A percentile compares a stretch with the other conserved stretches of the same genome.
phyloP scores from a whole-genome alignment of 2,329 filamentous ascomycete species.

The Phaeosphaeriaceae sp. region DNA sequence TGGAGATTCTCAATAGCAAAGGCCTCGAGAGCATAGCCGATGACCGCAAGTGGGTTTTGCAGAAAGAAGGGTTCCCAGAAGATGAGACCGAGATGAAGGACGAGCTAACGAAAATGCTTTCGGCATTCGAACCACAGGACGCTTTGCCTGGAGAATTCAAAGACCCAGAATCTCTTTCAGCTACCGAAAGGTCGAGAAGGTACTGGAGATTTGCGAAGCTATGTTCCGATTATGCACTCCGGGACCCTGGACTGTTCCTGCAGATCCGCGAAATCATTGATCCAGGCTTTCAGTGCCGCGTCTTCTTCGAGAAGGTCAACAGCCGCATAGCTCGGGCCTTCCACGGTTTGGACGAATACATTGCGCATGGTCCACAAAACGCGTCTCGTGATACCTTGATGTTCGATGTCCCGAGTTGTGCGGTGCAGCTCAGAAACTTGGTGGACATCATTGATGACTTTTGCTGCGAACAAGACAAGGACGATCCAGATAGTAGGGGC shows the following conservation, averaged over 20 bases:
- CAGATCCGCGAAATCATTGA: slow-evolving; percentile 38
- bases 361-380: slow-evolving; percentile 33
- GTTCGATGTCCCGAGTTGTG: slow-evolving; percentile 39
- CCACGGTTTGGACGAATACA: slow-evolving; percentile 40
- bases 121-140: slow-evolving; percentile 45
- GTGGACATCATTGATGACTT: slow-evolving; percentile 38
- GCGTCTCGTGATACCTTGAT: slow-evolving; percentile 26
- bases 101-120: slow-evolving; percentile 43
- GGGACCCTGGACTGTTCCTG: slow-evolving; percentile 35
- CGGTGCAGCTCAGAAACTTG: slow-evolving; percentile 34
- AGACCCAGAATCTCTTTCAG: slow-evolving; percentile 29
- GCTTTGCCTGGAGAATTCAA: slow-evolving; percentile 45
- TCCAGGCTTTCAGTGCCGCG: slow-evolving; percentile 39
- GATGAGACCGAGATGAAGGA: slow-evolving; percentile 40
- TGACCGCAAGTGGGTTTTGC: slow-evolving; percentile 39
- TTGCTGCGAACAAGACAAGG: slow-evolving; percentile 29
- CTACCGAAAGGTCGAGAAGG: slow-evolving; percentile 38
- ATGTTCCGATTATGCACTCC: slow-evolving; percentile 36
- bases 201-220: slow-evolving; percentile 40
- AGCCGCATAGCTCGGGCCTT: slow-evolving; percentile 37
- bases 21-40: slow-evolving; percentile 35
- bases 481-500: slow-evolving; percentile 26
- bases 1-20: slow-evolving; percentile 35
- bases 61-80: slow-evolving; percentile 34
- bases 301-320: slow-evolving; percentile 47